Percentiles rank a stretch among this genome's conserved stretches.
Evolutionary conservation across 2,329 filamentous ascomycete species (phyloP).

Genomic region (Neocucurbitaria cava): DNA sequence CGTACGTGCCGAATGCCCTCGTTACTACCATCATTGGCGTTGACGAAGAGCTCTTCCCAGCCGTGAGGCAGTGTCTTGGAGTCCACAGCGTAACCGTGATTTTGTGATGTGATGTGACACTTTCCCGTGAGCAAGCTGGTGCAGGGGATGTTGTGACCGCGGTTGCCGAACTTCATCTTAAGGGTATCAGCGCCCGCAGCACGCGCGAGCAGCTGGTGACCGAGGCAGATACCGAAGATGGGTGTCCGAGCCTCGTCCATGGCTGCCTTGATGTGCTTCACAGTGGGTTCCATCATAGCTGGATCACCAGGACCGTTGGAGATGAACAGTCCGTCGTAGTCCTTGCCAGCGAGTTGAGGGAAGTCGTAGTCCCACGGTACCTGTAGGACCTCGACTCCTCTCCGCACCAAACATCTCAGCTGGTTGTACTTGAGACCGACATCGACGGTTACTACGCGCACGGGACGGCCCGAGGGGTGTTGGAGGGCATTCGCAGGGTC

Average conservation of each 20-base stretch:
- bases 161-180: conserved; percentile 99
- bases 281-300: conserved; percentile 79
- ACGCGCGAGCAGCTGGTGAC: conserved; percentile 89
- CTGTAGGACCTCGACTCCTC: conserved; percentile 92
- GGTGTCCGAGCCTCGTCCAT: conserved; percentile 82
- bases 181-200: conserved; percentile 83
- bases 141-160: conserved; percentile 97
- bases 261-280: conserved; percentile 78
- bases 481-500: conserved; percentile 73
- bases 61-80: conserved; percentile 74
- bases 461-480: conserved; percentile 84
- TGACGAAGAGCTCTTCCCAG: conserved; percentile 96
- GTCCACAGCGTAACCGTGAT: conserved; percentile 95
- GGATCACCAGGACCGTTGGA: conserved; percentile 98
- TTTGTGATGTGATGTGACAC: conserved; percentile 98
- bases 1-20: conserved; percentile 90
- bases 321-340: conserved; percentile 96
- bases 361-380: conserved; percentile 98
- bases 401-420: conserved; percentile 86
- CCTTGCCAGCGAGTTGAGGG: conserved; percentile 73
- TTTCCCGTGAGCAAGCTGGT: conserved; percentile 94
- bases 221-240: conserved; percentile 95
- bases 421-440: conserved; percentile 99
- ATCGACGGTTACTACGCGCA: conserved; percentile 91
- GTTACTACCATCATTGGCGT: conserved; percentile 97